phyloP scores from a whole-genome alignment of 164 flowering plant species.

The Berberis thunbergii region DNA sequence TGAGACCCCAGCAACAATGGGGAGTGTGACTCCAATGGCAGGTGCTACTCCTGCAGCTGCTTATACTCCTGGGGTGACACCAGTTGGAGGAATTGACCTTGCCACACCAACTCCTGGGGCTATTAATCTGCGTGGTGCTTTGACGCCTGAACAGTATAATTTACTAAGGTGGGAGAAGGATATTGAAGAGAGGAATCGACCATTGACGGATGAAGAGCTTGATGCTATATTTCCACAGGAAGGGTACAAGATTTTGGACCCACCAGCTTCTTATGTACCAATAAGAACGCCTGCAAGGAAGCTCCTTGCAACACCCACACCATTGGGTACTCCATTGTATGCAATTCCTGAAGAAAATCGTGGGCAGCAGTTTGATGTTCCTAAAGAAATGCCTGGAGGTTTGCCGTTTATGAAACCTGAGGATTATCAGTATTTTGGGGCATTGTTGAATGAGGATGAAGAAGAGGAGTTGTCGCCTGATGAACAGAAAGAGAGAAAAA shows the following conservation, averaged over 20 bases:
- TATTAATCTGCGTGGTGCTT: slow-evolving; percentile 48
- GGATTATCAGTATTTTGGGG: slow-evolving; percentile 82
- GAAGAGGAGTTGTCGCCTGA: slow-evolving; percentile 89
- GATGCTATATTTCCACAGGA: slow-evolving; percentile 90
- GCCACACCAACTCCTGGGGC: slow-evolving; percentile 82
- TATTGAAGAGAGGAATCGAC: slow-evolving; percentile 91
- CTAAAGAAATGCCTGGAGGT: slow-evolving; percentile 76
- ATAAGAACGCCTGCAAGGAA: slow-evolving; percentile 96
- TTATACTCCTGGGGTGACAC: slow-evolving; percentile 81
- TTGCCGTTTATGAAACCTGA: slow-evolving; percentile 92
- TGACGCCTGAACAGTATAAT: slow-evolving; percentile 91
- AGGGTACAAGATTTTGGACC: slow-evolving; percentile 84
- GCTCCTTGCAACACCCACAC: slow-evolving; percentile 92
- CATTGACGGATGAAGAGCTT: slow-evolving; percentile 91
- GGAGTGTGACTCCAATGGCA: slow-evolving; percentile 77
- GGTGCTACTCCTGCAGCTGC: slow-evolving; percentile 70
- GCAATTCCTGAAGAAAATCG: slow-evolving; percentile 88
- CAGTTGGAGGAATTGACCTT: slow-evolving; percentile 74
- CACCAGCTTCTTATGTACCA: slow-evolving; percentile 89
- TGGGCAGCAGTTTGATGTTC: slow-evolving; percentile 91
- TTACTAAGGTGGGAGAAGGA: slow-evolving; percentile 93
- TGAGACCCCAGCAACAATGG: slow-evolving; percentile 93
- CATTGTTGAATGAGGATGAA: slow-evolving; percentile 75
- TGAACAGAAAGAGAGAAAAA: slow-evolving; percentile 93
- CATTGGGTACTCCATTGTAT: slow-evolving; percentile 79